phyloP scores from a whole-genome alignment of 1,284 basidiomycete genomes.

The Ceratobasidium sp. region DNA sequence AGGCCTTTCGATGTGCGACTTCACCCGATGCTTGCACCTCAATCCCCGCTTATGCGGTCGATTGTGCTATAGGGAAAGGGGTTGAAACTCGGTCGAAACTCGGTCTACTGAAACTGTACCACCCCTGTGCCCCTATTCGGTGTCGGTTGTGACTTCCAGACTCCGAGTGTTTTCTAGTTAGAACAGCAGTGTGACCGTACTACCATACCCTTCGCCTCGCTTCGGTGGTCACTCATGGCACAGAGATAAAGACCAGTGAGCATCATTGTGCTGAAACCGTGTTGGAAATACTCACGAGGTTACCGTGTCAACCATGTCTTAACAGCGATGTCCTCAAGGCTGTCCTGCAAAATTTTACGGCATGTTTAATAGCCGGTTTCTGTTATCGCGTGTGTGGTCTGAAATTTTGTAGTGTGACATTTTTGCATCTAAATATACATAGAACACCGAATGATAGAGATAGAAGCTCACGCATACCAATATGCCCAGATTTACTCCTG shows the following conservation, averaged over 20 bases:
- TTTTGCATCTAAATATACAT: not conserved
- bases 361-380: not conserved
- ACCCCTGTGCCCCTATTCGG: not conserved
- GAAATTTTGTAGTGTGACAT: not conserved
- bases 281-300: not conserved
- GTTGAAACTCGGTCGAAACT: conserved; percentile 8
- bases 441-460: not conserved
- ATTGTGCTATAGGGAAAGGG: conserved; percentile 5
- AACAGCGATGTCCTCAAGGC: not conserved
- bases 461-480: not conserved
- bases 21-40: not conserved
- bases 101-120: not conserved
- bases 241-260: not conserved
- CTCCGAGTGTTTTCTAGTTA: not conserved
- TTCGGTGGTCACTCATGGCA: not conserved
- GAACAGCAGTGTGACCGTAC: not conserved
- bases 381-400: not conserved
- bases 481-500: not conserved
- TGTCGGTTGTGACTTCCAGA: not conserved
- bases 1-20: not conserved
- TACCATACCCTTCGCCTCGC: not conserved
- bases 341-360: not conserved
- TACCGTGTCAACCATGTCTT: not conserved
- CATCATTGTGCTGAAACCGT: not conserved
- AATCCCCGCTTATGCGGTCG: not conserved